These are phyloP conservation scores for Termitomyces sp. DNA, from an alignment of 768 basidiomycete genomes.

Conservation along the genomic window DNA sequence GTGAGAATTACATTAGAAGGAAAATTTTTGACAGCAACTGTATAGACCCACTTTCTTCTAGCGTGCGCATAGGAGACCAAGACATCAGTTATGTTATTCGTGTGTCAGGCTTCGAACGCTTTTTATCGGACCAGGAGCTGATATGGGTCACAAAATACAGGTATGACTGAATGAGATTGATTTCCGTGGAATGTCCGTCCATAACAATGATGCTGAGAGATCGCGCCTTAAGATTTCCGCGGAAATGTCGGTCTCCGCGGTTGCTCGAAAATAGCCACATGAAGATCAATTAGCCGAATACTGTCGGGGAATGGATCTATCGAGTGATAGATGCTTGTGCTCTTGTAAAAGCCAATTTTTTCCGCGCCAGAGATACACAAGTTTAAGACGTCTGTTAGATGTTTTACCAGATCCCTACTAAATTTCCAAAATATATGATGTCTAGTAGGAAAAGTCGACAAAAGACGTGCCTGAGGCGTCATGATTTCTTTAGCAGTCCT, in stretches of 20 bases:
- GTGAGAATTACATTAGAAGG: not conserved
- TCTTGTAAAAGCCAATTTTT: not conserved
- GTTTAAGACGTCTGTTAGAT: not conserved
- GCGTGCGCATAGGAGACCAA: constrained; percentile 34
- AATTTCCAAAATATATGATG: not conserved
- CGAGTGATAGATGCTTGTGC: not conserved
- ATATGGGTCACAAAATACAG: constrained; percentile 28
- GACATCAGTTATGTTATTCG: constrained; percentile 21
- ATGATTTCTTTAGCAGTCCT: not conserved
- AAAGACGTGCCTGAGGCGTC: not conserved
- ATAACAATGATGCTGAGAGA: constrained; percentile 30
- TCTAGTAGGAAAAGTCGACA: not conserved
- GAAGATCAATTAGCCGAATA: not conserved
- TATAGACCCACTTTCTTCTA: constrained; percentile 35
- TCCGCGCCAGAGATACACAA: not conserved
- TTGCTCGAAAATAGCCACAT: constrained; percentile 9
- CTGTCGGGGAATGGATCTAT: not conserved
- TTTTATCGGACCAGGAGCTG: constrained; percentile 21
- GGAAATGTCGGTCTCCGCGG: constrained; percentile 21
- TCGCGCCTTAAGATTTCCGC: constrained; percentile 17
- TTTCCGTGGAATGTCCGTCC: constrained; percentile 24
- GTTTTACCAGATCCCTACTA: not conserved
- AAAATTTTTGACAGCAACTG: not conserved
- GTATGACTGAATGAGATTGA: constrained; percentile 31
- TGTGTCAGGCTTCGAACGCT: constrained; percentile 14